Conservation (phyloP, 306 rosid genomes). For the Mimosa pudica region DNA sequence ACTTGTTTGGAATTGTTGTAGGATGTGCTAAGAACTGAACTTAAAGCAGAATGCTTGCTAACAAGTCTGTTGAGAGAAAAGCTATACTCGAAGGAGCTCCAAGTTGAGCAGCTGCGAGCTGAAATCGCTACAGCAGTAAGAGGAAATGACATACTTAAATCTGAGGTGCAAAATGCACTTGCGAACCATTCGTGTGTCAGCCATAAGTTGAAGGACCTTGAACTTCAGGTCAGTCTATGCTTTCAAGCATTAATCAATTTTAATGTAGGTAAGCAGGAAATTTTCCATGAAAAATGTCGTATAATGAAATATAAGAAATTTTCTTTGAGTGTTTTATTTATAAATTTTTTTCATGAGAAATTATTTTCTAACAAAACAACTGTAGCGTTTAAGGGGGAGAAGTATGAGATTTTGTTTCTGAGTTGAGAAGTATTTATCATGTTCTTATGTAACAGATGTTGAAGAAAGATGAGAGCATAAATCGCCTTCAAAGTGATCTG, state of each 20-base stretch:
- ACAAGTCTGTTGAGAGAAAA: slow-evolving; percentile 80
- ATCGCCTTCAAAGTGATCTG: slow-evolving; percentile 55
- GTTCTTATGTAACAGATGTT: slow-evolving; percentile 51
- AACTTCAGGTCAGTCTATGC: slow-evolving; percentile 68
- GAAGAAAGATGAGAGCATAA: slow-evolving; percentile 72
- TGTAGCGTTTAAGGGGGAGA: too few species aligned
- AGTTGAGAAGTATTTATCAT: background rate
- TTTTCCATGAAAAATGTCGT: background rate
- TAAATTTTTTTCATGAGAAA: background rate
- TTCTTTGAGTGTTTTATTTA: background rate
- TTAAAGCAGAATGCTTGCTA: slow-evolving; percentile 77
- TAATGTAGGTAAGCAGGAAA: slow-evolving; percentile 5
- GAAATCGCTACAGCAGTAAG: slow-evolving; percentile 91
- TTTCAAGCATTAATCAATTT: slow-evolving; percentile 16
- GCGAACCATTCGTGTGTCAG: slow-evolving; percentile 68
- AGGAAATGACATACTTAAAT: slow-evolving; percentile 78
- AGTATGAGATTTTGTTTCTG: background rate
- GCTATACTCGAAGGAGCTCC: slow-evolving; percentile 78
- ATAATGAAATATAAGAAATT: background rate
- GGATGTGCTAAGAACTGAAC: slow-evolving; percentile 69
- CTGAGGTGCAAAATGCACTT: slow-evolving; percentile 75
- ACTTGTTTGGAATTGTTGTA: slow-evolving; percentile 27
- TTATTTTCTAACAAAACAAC: background rate
- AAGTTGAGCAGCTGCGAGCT: slow-evolving; percentile 88
- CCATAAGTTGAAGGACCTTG: slow-evolving; percentile 78